Evolutionary conservation across 2,329 filamentous ascomycete genomes (phyloP), one percentile per base, ranked within the genome.

Genomic region (Clonostachys chloroleuca): DNA sequence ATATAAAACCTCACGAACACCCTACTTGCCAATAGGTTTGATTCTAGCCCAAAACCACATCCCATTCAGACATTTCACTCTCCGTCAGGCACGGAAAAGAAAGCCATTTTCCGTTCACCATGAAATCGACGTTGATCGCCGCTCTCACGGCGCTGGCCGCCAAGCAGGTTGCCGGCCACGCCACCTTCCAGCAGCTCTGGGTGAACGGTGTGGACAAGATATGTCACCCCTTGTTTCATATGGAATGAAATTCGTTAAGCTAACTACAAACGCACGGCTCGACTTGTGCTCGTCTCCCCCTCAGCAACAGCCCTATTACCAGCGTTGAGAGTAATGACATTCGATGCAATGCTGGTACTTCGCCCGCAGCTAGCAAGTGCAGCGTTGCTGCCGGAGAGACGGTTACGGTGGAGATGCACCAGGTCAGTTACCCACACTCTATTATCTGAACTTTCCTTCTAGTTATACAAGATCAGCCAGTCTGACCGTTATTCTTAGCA

Each of bases 391-490:
- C 74, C 4, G 75, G 77, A 4, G 62, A 64, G 5, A 74, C 65
- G 1, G 69, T 81, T 13, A 79, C 77, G 0, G 67, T 80, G 8
- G 78, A 81, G 61, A 81, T 82, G 74, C 78, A 82, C 62, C 71
- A 74, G 56, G 65, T 67, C 51, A 8, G 53, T 30, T 30, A 6
- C 7, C 24, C 24, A 30, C 24, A 24, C 24, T 24, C 2, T 24
- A 24, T 24, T 24, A 34, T 24, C 20, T 16, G 42, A 17, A 20
- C 49, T 51, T 46, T 44, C 6, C 24, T 16, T 14, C 6, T 36
- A 14, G 10, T 44, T 45, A 35, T 44, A 44, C 40, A 33, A 14
- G 16, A 34, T 39, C 6, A 37, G n/a, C 12, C 12, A n/a, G 34
- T 34, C 10, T 30, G 24, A 30, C 24, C 8, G 7, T 13, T 16